Evolutionary conservation across 75 land plant species (phyloP), one percentile per base, ranked within the genome.

Genomic region (Azolla pinnata): DNA sequence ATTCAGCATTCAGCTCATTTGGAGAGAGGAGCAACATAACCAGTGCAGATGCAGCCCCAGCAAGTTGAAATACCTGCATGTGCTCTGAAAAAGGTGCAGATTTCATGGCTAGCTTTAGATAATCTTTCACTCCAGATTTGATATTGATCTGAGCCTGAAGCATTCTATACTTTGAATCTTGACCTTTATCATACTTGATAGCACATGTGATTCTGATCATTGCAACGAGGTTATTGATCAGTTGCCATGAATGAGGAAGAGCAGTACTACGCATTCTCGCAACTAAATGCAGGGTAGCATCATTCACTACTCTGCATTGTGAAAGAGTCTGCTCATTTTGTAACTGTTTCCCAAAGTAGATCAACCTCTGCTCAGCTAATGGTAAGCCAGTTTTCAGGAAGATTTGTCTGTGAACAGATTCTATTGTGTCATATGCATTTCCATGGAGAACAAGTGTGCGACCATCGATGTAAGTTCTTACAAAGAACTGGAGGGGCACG

Each of bases 271-370:
- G 51, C 81, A 93, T 82, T 30, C 90, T 75, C 1, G 80, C 87
- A 17, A 83, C 87, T 35, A 93, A 61, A 14, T 81, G 75, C 27
- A 93, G 73, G 16, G 61, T 65, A 31, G 90, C 68, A 64, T 89
- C 90, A 25, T 79, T 81, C 18, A 62, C 55, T 8, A 93, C 61
- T 1, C 29, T 33, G 42, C 78, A 93, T 2, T 74, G 76, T 4
- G 63, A 73, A 46, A 93, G 70, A 4, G 85, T 76, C 58, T 70
- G 73, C 29, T 85, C 87, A 61, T 59, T 63, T 53, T 77, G 75
- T 9, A 93, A 78, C 76, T 93, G 98, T 56, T 72, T 75, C 4
- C 96, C 90, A 26, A 79, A 33, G 52, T 74, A 93, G 33, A 93
- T 79, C 8, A 93, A 57, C 12, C 98, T 60, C 64, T 81, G 90